Evolutionary conservation across 2,329 filamentous ascomycete species (phyloP).

Genomic region (Lecanicillium sp.): DNA sequence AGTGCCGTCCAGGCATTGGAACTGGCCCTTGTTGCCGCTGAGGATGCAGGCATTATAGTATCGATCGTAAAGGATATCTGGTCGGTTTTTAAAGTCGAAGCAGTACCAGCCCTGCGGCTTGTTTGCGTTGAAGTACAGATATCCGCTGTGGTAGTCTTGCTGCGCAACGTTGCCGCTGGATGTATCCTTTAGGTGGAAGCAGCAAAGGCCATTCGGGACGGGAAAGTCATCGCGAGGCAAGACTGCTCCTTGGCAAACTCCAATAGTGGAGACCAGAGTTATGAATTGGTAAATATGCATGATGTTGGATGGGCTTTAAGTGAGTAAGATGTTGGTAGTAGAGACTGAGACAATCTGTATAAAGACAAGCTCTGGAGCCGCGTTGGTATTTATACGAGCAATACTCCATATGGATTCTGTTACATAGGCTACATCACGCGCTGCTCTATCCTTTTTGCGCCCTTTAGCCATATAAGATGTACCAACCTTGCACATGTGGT

Average conservation of each 20-base stretch:
- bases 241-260: slow-evolving; percentile 8
- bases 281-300: too few relatives aligned
- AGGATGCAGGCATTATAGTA: slow-evolving; percentile 25
- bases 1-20: slow-evolving; percentile 25
- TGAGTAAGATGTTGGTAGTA: too few relatives aligned
- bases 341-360: too few relatives aligned
- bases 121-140: slow-evolving; percentile 18
- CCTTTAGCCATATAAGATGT: too few relatives aligned
- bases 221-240: slow-evolving; percentile 7
- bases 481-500: too few relatives aligned
- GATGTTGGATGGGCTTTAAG: too few relatives aligned
- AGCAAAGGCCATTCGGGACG: slow-evolving; percentile 19
- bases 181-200: slow-evolving; percentile 22
- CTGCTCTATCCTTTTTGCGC: too few relatives aligned
- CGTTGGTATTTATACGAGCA: too few relatives aligned
- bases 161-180: slow-evolving; percentile 16
- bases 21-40: slow-evolving; percentile 12
- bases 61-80: slow-evolving; percentile 19
- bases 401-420: too few relatives aligned
- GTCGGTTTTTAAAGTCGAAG: slow-evolving; percentile 16
- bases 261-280: too few relatives aligned
- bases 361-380: too few relatives aligned
- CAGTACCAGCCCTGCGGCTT: slow-evolving; percentile 22
- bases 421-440: too few relatives aligned
- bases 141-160: slow-evolving; percentile 18